Base-by-base conservation (phyloP, 2,329 filamentous ascomycete species). In the Ceratocystis cubensis region DNA sequence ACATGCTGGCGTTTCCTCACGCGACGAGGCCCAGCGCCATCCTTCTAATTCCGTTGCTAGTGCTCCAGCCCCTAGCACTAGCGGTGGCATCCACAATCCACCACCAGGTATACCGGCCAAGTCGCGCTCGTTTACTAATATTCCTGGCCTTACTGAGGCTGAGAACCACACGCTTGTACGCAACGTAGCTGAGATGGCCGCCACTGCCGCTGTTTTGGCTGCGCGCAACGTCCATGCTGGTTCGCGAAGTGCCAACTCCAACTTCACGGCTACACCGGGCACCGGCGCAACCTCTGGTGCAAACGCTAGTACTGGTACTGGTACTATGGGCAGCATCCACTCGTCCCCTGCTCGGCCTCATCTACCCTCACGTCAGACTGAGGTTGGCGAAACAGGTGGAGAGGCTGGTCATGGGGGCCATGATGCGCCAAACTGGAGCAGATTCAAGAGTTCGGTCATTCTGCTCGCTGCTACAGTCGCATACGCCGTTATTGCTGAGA, bases 341-440 rank as follows among this genome's bases (percentile, higher is more conserved):
- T 37, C 28, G 15, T 37, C 59, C 5, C 37, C 59, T 28, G 37
- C 20, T 28, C 64, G 67, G 44, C 48, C 64, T 22, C 61, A 59
- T 41, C 41, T 68, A 17, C 63, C 67, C 3, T 41, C 41, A 15
- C 63, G 64, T 2, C 41, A 61, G 7, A 66, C 65, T 15, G 69
- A 69, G 69, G 68, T 71, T 72, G n/a, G 64, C 70, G 76, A 76
- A 50, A 71, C 70, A n/a, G 71, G 70, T 48, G 72, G 66, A 22
- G 65, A 69, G n/a, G 75, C 75, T n/a, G 74, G 76, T 15, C 81
- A 82, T 64, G 89, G 89, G 59, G 92, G 93, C 0, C 95, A 99
- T 72, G 94, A 99, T 75, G 94, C 94, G n/a, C 94, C 94, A 3
- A 99, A 99, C 74, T 99, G 94, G 94, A 90, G 93, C 72, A 87